These are phyloP conservation scores for Coemansia sp. DNA, from an alignment of 192 early-diverging fungal species.

Conservation along the genomic window DNA sequence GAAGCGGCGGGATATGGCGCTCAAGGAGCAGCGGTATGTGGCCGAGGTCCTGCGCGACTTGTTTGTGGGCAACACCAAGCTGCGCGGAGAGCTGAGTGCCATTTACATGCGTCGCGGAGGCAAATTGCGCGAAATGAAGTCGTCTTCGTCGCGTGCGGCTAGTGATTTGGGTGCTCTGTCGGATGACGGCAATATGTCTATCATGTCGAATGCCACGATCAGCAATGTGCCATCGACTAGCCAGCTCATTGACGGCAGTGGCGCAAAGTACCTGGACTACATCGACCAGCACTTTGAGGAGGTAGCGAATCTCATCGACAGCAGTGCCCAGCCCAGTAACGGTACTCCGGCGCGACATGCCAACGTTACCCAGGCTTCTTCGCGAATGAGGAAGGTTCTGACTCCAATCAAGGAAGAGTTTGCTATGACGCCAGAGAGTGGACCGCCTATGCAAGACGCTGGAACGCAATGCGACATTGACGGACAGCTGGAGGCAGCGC, in stretches of 20 bases:
- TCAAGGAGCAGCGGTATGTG: conserved; percentile 42
- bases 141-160: conserved; percentile 11
- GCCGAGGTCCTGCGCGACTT: conserved; percentile 33
- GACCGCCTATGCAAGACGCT: conserved; percentile 5
- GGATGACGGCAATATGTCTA: conserved; percentile 35
- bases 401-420: conserved; percentile 51
- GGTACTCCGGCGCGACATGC: conserved; percentile 13
- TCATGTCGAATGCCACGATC: conserved; percentile 27
- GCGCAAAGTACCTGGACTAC: conserved; percentile 20
- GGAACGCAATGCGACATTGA: conserved; percentile 26
- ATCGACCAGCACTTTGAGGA: conserved; percentile 48
- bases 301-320: conserved; percentile 44
- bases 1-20: conserved; percentile 22
- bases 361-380: conserved; percentile 11
- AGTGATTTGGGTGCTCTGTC: conserved; percentile 19
- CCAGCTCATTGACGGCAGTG: conserved; percentile 43
- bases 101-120: conserved; percentile 39
- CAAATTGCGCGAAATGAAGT: conserved; percentile 30
- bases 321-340: conserved; percentile 15
- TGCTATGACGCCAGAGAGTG: not conserved
- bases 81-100: conserved; percentile 37
- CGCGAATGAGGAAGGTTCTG: conserved; percentile 22
- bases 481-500: conserved; percentile 14
- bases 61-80: conserved; percentile 32
- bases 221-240: conserved; percentile 42